A percentile compares a stretch with the other conserved stretches of the same genome.
These are phyloP conservation scores for Gliomastix tumulicola DNA, from an alignment of 2,329 filamentous ascomycete genomes.

Conservation along the genomic window DNA sequence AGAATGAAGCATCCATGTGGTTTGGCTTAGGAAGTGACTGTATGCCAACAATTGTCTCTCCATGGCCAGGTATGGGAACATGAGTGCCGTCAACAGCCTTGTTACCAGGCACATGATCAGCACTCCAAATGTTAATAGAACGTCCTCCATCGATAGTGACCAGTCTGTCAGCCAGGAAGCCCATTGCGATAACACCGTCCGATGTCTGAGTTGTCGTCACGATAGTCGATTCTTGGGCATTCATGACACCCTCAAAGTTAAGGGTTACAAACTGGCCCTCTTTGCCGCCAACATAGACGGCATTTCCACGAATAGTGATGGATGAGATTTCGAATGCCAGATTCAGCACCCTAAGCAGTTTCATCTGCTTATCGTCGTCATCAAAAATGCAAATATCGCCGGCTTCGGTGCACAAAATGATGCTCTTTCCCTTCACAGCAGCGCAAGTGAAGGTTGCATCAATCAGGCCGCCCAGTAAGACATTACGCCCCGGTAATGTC, in stretches of 20 bases:
- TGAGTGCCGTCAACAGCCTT: constrained; percentile 28
- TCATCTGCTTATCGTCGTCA: constrained; percentile 65
- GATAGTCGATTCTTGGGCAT: constrained; percentile 28
- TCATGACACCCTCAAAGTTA: constrained; percentile 40
- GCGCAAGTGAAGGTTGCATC: constrained; percentile 82
- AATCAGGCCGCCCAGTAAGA: constrained; percentile 71
- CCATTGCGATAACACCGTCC: constrained; percentile 56
- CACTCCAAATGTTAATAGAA: constrained; percentile 63
- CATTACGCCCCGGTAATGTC: constrained; percentile 79
- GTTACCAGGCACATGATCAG: constrained; percentile 34
- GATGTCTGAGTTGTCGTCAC: constrained; percentile 27
- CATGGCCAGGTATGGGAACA: constrained; percentile 55
- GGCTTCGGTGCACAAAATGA: constrained; percentile 78
- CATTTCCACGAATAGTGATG: constrained; percentile 51
- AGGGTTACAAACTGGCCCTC: constrained; percentile 52
- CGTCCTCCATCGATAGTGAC: constrained; percentile 71
- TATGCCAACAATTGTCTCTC: constrained; percentile 66
- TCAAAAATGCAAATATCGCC: constrained; percentile 88
- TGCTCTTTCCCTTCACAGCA: constrained; percentile 64
- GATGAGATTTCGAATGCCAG: constrained; percentile 64
- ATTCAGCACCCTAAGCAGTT: constrained; percentile 58
- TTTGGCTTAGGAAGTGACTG: constrained; percentile 56
- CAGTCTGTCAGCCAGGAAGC: constrained; percentile 58
- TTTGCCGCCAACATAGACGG: constrained; percentile 63
- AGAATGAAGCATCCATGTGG: constrained; percentile 61